Evolutionary conservation across 2,329 filamentous ascomycete genomes (phyloP), one percentile per base, ranked within the genome.

Genomic region (Ascochyta rabiei): DNA sequence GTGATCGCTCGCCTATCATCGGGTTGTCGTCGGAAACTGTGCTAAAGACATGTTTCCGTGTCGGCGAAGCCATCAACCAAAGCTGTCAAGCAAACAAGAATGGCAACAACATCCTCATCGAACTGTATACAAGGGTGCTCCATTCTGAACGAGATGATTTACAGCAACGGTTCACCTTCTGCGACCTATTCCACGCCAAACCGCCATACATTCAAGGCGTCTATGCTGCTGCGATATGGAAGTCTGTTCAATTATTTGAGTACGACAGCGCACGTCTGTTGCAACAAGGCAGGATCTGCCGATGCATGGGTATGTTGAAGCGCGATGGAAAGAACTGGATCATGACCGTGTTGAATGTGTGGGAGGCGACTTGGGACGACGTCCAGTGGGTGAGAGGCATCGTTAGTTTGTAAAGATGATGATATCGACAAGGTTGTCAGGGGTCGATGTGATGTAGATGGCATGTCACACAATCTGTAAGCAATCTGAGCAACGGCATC

Each of bases 131-230:
- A 3, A 79, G 84, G 23, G 82, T 89, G 1, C 76, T 77, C 1
- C 79, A 79, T 46, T 88, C 87, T 0, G 81, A 76, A 48, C 81
- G 87, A 0, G 83, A 87, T 51, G 71, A 74, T 12, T 41, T 49
- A 5, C 84, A 80, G 57, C 87, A 90, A 64, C 77, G 84, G 50
- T 89, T 90, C 58, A 80, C 84, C n/a, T 83, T 90, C 44, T 77
- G 79, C 34, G 86, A 89, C 62, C 70, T 90, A 0, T 86, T 85
- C 61, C 83, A 84, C 56, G 80, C 84, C 18, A 78, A 77, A 10
- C 81, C 81, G 5, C 86, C 86, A 0, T 83, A 82, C 49, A 68
- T 84, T 56, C 73, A 80, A 47, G 78, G 78, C 0, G 62, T 74
- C 1, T 80, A 81, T 34, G 69, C 75, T 40, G 63, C 65, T 15